These are phyloP conservation scores for Neonothopanus nambi DNA, from an alignment of 1,284 basidiomycete genomes.

Conservation along the genomic window DNA sequence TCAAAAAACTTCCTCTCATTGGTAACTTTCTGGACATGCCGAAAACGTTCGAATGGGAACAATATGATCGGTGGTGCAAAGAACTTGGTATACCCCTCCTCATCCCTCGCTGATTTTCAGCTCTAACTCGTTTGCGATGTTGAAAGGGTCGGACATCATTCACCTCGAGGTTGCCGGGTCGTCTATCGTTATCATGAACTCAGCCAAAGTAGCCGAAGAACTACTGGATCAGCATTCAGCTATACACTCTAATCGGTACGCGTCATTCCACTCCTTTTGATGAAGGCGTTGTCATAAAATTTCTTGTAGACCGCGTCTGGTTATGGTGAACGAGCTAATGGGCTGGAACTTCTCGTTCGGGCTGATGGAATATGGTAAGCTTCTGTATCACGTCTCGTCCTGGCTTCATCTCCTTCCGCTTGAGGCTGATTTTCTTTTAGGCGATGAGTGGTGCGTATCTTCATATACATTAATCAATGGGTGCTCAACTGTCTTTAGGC, in stretches of 20 bases:
- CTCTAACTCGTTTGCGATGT: not conserved
- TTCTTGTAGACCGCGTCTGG: slow-evolving; percentile 18
- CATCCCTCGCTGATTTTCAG: not conserved
- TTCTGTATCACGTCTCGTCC: slow-evolving; percentile 25
- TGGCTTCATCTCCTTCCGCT: not conserved
- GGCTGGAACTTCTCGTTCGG: slow-evolving; percentile 28
- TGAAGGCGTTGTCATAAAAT: no score
- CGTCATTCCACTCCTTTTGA: slow-evolving; percentile 3
- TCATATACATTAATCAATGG: not conserved
- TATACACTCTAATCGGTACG: slow-evolving; percentile 17
- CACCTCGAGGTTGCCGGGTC: slow-evolving; percentile 18
- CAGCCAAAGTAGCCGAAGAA: slow-evolving; percentile 13
- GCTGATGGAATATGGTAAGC: slow-evolving; percentile 26
- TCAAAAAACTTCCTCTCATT: slow-evolving; percentile 12
- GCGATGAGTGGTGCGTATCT: slow-evolving; percentile 16
- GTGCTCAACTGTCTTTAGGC: slow-evolving; percentile 8
- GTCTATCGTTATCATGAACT: slow-evolving; percentile 18
- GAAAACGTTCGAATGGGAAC: slow-evolving; percentile 15
- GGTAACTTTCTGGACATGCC: slow-evolving; percentile 18
- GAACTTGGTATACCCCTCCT: slow-evolving; percentile 7
- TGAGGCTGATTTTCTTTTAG: not conserved
- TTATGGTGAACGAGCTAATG: slow-evolving; percentile 27
- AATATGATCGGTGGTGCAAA: slow-evolving; percentile 15
- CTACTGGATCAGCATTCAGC: slow-evolving; percentile 16
- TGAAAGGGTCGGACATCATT: slow-evolving; percentile 15